Base-by-base conservation (phyloP, 2,329 filamentous ascomycete genomes). In the Polychaeton citri region DNA sequence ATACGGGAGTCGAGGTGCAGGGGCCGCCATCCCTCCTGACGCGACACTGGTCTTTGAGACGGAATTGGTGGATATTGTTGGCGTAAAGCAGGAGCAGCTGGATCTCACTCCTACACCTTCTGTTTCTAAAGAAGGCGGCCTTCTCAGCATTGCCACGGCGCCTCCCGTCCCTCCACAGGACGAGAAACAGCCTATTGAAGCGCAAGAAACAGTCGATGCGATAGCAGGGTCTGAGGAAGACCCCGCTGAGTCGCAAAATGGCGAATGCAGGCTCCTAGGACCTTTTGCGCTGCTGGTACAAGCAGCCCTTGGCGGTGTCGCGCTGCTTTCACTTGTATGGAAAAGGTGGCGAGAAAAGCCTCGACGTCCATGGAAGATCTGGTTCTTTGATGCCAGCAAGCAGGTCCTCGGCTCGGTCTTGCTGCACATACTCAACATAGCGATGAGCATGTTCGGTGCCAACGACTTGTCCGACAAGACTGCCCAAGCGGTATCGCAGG, bases 321-420 rank as follows among this genome's bases (percentile, higher is more conserved):
- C 90, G 6, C 64, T 96, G 35, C 66, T 88, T 37, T 83, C 86
- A 1, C 71, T 98, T 33, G 88, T 96, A 6, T 93, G 76, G 66
- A 98, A 98, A 66, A 74, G 90, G 48, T 94, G 81, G 76, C 75
- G 83, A 45, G 90, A 98, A 62, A 72, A 83, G 38, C 88, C 90
- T 2, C 88, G 95, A 57, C 74, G 90, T 37, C 88, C 88, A 1
- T 55, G 96, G 53, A 93, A 92, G 69, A 86, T 98, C 46, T 98
- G 90, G 88, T 87, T 83, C 59, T 98, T 96, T 58, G 90, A 98
- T 55, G 90, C 79, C 17, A 93, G 85, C 20, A 98, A 98, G 34
- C 90, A 98, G 66, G 85, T 98, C 36, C 82, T 96, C 52, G 90
- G 90, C 16, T 92, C 86, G 19, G 79, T 86, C 32, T 70, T 98